Evolutionary conservation across 1,284 basidiomycete species (phyloP).

Genomic region (Sparassis latifolia): DNA sequence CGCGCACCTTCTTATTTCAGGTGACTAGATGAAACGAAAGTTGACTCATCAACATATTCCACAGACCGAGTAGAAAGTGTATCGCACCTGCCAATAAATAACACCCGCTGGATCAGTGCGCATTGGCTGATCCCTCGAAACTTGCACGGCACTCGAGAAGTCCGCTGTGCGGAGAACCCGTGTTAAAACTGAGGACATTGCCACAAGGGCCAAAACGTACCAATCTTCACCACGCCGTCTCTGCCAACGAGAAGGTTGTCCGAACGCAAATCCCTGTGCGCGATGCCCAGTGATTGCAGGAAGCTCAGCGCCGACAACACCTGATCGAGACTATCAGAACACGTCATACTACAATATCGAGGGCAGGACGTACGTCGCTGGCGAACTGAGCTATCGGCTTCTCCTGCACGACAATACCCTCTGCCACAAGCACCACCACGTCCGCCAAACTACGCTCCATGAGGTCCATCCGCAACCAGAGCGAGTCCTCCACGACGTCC

Average conservation of each 20-base stretch:
- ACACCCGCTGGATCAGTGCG: slow-evolving; percentile 59
- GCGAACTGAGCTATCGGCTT: slow-evolving; percentile 62
- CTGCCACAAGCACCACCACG: slow-evolving; percentile 52
- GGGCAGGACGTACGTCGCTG: slow-evolving; percentile 51
- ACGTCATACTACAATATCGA: slow-evolving; percentile 2
- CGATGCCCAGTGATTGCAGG: slow-evolving; percentile 56
- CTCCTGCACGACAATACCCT: slow-evolving; percentile 58
- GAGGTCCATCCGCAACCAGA: slow-evolving; percentile 82
- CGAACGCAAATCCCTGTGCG: slow-evolving; percentile 73
- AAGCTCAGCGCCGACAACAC: slow-evolving; percentile 57
- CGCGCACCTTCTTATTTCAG: slow-evolving; percentile 59
- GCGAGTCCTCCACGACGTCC: slow-evolving; percentile 52
- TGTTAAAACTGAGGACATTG: background rate
- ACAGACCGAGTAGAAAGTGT: background rate
- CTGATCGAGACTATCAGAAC: slow-evolving; percentile 27
- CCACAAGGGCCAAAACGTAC: slow-evolving; percentile 34
- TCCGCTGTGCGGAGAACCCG: slow-evolving; percentile 43
- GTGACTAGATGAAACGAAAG: slow-evolving; percentile 33
- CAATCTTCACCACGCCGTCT: slow-evolving; percentile 65
- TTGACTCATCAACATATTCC: background rate
- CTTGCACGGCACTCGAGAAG: slow-evolving; percentile 65
- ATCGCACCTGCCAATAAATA: slow-evolving; percentile 64
- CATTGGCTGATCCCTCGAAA: slow-evolving; percentile 41
- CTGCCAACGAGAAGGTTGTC: slow-evolving; percentile 70
- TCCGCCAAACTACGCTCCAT: slow-evolving; percentile 82